Evolutionary conservation across 2,329 filamentous ascomycete species (phyloP).

Genomic region (Epichloe scottii): DNA sequence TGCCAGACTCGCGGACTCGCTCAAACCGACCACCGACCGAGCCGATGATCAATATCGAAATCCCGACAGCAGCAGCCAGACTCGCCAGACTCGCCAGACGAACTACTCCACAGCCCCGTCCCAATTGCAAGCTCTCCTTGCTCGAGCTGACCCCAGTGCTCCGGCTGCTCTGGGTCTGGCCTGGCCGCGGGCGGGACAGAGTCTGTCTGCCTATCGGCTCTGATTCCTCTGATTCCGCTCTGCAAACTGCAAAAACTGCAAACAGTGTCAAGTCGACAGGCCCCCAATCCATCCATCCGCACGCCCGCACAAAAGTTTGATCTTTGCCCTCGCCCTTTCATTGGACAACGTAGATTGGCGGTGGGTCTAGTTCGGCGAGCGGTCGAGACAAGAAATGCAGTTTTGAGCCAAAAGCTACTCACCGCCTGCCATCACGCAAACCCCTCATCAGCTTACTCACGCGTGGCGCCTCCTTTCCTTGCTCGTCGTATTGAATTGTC

Average conservation of each 20-base stretch:
- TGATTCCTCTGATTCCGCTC: not conserved
- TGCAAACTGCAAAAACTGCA: not conserved
- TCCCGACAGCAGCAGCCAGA: no score
- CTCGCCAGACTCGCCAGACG: not conserved
- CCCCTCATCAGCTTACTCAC: not conserved
- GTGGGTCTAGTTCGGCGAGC: constrained; percentile 9
- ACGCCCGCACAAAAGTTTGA: constrained; percentile 19
- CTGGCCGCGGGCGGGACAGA: not conserved
- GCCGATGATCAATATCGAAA: no score
- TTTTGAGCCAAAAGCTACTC: constrained; percentile 12
- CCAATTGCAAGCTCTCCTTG: not conserved
- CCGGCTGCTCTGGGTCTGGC: not conserved
- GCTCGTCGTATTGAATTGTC: not conserved
- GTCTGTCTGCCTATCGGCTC: not conserved
- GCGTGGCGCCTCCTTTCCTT: not conserved
- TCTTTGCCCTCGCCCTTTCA: constrained; percentile 19
- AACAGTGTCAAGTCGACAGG: not conserved
- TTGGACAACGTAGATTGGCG: constrained; percentile 16
- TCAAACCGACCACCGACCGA: no score
- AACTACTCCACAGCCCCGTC: not conserved
- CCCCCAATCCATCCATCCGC: not conserved
- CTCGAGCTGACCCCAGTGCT: not conserved
- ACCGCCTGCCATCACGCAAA: constrained; percentile 2
- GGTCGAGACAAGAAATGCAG: constrained; percentile 8
- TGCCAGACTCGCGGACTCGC: no score